Conservation (phyloP, 768 basidiomycete species). For the Russula virescens region DNA sequence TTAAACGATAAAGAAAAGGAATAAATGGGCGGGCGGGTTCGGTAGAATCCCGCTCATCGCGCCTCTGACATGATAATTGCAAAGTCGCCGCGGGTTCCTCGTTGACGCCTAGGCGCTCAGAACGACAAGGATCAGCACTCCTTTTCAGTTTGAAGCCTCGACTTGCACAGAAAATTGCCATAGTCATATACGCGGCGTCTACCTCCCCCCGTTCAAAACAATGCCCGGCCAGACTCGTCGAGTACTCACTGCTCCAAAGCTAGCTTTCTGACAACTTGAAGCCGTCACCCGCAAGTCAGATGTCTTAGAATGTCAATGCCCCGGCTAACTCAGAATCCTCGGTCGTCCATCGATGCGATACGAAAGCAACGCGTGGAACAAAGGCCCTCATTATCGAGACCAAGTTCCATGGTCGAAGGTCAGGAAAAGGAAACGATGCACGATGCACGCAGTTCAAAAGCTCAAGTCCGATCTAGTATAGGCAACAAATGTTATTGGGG, state of each 20-base stretch:
- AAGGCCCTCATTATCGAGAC: not conserved
- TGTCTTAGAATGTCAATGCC: constrained; percentile 1
- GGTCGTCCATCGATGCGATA: not conserved
- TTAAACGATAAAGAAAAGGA: constrained; percentile 1
- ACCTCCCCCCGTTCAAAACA: not conserved
- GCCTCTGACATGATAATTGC: constrained; percentile 16
- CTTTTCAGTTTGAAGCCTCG: not conserved
- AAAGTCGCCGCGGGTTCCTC: constrained; percentile 18
- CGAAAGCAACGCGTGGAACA: not conserved
- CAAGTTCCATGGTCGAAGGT: not conserved
- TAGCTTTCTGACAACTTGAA: not conserved
- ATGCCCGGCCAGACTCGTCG: not conserved
- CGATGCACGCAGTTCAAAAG: not conserved
- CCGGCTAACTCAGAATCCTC: not conserved
- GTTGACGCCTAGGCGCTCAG: constrained; percentile 10
- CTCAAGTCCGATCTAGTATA: not conserved
- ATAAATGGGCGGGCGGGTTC: not conserved
- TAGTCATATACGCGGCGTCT: constrained; percentile 2
- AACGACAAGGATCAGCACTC: constrained; percentile 16
- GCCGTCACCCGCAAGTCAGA: not conserved
- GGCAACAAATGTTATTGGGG: not conserved
- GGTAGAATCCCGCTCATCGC: constrained; percentile 15
- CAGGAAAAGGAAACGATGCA: not conserved
- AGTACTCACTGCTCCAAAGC: not conserved
- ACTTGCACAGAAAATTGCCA: constrained; percentile 5